A percentile compares a stretch with the other conserved stretches of the same genome.
Evolutionary conservation across 306 rosid species (phyloP).

Genomic region (Dryas drummondii): DNA sequence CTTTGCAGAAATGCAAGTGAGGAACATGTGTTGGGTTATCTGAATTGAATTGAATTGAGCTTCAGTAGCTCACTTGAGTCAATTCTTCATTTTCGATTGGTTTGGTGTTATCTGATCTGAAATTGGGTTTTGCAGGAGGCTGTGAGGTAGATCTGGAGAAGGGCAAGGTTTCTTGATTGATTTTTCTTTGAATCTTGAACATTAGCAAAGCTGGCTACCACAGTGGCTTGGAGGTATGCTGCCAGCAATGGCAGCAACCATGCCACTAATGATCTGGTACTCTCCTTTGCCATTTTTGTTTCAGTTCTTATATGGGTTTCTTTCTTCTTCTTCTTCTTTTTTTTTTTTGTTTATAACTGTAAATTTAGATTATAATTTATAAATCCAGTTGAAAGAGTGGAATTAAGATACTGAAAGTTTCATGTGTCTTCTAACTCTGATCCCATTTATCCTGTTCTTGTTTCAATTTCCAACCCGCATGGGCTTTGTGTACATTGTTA

Average conservation of each 20-base stretch:
- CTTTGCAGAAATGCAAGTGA: conserved; percentile 6
- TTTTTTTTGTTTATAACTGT: conserved; percentile 1
- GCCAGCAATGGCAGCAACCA: conserved; percentile 86
- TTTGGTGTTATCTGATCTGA: conserved; percentile 32
- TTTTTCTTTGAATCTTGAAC: conserved; percentile 35
- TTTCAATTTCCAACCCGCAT: neutral
- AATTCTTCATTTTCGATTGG: conserved; percentile 9
- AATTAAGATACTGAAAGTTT: neutral
- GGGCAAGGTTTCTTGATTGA: conserved; percentile 32
- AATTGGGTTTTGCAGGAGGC: conserved; percentile 45
- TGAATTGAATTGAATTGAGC: conserved; percentile 15
- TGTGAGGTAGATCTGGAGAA: conserved; percentile 66
- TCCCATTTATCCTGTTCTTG: conserved; percentile 1
- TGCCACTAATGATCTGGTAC: conserved; percentile 74
- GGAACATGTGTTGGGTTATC: conserved; percentile 4
- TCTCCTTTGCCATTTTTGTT: conserved; percentile 2
- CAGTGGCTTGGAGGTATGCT: conserved; percentile 73
- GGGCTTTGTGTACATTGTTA: conserved; percentile 3
- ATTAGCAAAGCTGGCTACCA: conserved; percentile 71
- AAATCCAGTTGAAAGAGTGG: conserved; percentile 5
- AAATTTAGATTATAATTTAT: neutral
- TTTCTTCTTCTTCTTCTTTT: neutral
- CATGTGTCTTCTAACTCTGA: neutral
- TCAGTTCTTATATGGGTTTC: conserved; percentile 9
- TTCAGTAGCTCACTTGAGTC: conserved; percentile 10